Evolutionary conservation across 805 yeast species (phyloP), one percentile per base, ranked within the genome.

Genomic region (Sporopachydermia lactativora): DNA sequence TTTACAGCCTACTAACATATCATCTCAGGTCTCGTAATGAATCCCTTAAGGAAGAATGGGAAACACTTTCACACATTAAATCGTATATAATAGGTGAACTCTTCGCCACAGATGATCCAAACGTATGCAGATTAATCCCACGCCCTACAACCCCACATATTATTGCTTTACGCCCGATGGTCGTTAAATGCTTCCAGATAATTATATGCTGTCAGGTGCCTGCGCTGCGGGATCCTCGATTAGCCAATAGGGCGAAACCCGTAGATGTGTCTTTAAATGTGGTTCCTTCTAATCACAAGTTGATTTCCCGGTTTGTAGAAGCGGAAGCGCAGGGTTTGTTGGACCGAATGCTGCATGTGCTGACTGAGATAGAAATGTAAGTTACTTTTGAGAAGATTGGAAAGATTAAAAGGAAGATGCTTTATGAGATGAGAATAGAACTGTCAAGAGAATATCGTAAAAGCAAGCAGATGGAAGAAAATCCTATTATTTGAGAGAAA

Each of bases 281-380:
- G 42, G 75, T 76, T 3, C 65, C 66, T 15, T 56, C 69, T 0
- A 68, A 64, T 42, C 96, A 89, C 52, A 74, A 85, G 1, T 70
- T 82, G 35, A 65, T 86, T 36, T 71, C 72, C 41, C 64, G 63
- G 31, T 48, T 58, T 5, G 55, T 62, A 16, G 85, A 80, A 47
- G 72, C 79, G 4, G 95, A 88, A 54, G 80, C 88, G 0, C 70
- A 68, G 41, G 76, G 69, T 3, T 61, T 81, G 42, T 60, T 92
- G 28, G 95, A 85, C 48, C 56, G 74, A 28, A 55, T 89, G 19
- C 60, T 85, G 38, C 62, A 65, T 37, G 61, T 69, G 14, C 61
- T 88, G 41, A 62, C 66, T 35, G 75, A 69, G 24, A 81, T 75
- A 39, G 59, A 67, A n/a, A 53, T 74, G 47, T 58, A 70, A 45